Evolutionary conservation across 2,329 filamentous ascomycete species (phyloP).

Genomic region (Claviceps monticola): DNA sequence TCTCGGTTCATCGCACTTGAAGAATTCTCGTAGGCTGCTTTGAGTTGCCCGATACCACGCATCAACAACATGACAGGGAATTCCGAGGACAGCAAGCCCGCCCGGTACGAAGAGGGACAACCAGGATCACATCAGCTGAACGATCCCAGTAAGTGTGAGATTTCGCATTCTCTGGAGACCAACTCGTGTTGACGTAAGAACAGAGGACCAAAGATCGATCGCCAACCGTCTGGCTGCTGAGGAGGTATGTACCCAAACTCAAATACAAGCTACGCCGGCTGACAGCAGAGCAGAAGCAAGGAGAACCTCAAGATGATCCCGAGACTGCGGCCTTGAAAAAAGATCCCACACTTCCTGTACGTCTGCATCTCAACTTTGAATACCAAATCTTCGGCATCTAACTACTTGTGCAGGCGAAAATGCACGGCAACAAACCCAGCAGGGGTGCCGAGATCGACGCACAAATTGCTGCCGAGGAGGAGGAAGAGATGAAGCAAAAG

Average conservation of each 20-base stretch:
- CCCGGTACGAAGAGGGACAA: slow-evolving; percentile 58
- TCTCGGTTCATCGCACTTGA: background rate
- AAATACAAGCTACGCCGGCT: background rate
- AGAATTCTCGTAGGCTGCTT: background rate
- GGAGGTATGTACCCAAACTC: slow-evolving; percentile 25
- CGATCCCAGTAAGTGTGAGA: slow-evolving; percentile 50
- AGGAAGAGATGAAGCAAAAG: slow-evolving; percentile 49
- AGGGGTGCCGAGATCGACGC: slow-evolving; percentile 61
- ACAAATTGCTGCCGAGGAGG: slow-evolving; percentile 53
- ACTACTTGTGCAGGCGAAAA: slow-evolving; percentile 33
- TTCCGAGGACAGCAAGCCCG: slow-evolving; percentile 46
- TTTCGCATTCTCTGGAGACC: no score
- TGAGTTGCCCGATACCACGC: background rate
- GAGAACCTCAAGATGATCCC: slow-evolving; percentile 30
- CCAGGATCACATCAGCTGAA: slow-evolving; percentile 51
- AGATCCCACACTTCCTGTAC: slow-evolving; percentile 46
- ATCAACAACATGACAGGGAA: slow-evolving; percentile 22
- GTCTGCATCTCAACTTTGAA: slow-evolving; percentile 9
- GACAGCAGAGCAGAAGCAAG: slow-evolving; percentile 17
- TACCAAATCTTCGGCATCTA: background rate
- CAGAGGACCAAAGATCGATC: slow-evolving; percentile 58
- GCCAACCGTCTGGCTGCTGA: slow-evolving; percentile 57
- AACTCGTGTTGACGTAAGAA: background rate
- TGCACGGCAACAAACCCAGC: slow-evolving; percentile 61
- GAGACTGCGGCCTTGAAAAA: slow-evolving; percentile 33